phyloP scores from a whole-genome alignment of 305 asterid genomes.

The Withania somnifera region DNA sequence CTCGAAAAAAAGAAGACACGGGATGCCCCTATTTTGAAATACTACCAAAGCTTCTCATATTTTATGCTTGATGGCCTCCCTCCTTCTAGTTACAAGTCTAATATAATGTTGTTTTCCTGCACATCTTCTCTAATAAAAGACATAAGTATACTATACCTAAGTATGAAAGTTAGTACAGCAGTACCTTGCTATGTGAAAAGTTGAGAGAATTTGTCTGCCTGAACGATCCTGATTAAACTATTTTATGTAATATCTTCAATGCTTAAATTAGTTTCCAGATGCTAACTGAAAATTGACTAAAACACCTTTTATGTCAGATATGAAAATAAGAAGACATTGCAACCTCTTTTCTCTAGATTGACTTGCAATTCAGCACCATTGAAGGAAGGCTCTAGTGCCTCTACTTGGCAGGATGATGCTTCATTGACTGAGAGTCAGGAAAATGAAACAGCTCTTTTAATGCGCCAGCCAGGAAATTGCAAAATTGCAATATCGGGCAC shows the following conservation, averaged over 20 bases:
- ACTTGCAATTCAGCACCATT: background rate
- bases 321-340: background rate
- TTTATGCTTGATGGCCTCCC: background rate
- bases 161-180: background rate
- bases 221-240: background rate
- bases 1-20: background rate
- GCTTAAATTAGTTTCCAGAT: background rate
- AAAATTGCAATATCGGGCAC: background rate
- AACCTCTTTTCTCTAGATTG: conserved; percentile 5
- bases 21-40: background rate
- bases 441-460: background rate
- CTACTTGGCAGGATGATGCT: background rate
- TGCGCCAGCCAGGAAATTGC: background rate
- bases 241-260: background rate
- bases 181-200: background rate
- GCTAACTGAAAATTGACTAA: background rate
- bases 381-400: background rate
- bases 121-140: background rate
- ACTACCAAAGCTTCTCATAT: background rate
- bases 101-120: background rate
- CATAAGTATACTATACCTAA: background rate
- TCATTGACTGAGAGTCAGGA: conserved; percentile 2
- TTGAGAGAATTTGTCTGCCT: background rate
- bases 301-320: background rate
- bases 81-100: background rate